Evolutionary conservation across 75 land plant species (phyloP), one percentile per base, ranked within the genome.

Genomic region (Isoetes taiwanensis): DNA sequence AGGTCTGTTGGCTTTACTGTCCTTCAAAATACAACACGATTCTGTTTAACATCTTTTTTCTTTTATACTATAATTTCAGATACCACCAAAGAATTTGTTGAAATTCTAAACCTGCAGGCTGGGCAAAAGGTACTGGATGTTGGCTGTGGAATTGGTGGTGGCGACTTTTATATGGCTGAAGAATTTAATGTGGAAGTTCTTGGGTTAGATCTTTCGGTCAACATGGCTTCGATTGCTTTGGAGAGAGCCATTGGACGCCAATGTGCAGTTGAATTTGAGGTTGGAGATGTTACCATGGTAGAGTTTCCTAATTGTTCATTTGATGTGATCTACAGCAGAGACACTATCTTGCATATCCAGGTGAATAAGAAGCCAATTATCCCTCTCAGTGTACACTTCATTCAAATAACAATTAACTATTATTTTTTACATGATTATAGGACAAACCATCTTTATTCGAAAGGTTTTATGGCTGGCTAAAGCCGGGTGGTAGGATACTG

Each of bases 61-160:
- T n/a, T 37, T 12, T 8, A 24, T 12, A 3, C 56, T 72, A 34
- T 67, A 11, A 59, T 68, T 5, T 56, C 91, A 94, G 99, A 85
- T 0, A 89, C 97, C 16, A 94, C 99, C 10, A 80, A 80, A 58
- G 99, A 94, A 64, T 89, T 94, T 71, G 99, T 89, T n/a, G 58
- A 64, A 14, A 89, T 70, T 59, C 50, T 94, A 52, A 83, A 82
- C 3, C 82, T 94, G n/a, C 72, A 89, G 65, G 70, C 84, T 39
- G 96, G 91, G 2, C 80, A 94, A 52, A 90, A 72, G 28, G 99
- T 89, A 16, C 80, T 94, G 19, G 99, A 94, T 62, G 97, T 94
- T 33, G 99, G 99, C 14, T 94, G 99, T 72, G 99, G 99, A 25
- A 94, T 94, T 31, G 99, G 99, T 2, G 99, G 99, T 52, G 99